phyloP scores from a whole-genome alignment of 2,329 filamentous ascomycete genomes.

The Cercospora beticola region DNA sequence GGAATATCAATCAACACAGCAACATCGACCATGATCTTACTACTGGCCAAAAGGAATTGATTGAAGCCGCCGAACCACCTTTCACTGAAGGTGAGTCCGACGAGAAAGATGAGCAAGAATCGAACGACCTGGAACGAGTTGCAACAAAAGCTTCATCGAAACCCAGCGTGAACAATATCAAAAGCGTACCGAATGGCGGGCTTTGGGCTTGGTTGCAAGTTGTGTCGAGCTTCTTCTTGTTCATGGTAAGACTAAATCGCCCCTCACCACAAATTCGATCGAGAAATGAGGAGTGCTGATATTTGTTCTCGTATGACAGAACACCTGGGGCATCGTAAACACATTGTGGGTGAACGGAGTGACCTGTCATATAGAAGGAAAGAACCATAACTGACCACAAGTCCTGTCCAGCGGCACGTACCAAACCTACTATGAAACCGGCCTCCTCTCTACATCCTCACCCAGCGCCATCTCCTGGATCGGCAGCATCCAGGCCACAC shows the following conservation, averaged over 20 bases:
- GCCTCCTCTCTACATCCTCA: constrained; percentile 39
- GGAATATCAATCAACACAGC: background rate
- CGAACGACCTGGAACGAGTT: constrained; percentile 21
- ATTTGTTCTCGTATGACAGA: constrained; percentile 26
- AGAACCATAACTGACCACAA: background rate
- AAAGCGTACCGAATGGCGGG: constrained; percentile 49
- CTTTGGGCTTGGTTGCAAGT: constrained; percentile 51
- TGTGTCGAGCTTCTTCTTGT: constrained; percentile 48
- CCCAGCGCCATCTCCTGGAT: constrained; percentile 52
- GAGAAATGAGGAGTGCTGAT: background rate
- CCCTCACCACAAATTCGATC: background rate
- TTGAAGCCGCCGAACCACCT: constrained; percentile 17
- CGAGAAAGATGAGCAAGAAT: constrained; percentile 14
- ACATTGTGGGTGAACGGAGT: constrained; percentile 19
- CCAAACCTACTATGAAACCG: constrained; percentile 50
- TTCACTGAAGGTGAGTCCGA: constrained; percentile 8
- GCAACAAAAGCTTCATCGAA: constrained; percentile 28
- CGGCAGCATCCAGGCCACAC: constrained; percentile 50
- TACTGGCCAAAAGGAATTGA: constrained; percentile 6
- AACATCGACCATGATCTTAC: background rate
- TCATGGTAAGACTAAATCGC: constrained; percentile 38
- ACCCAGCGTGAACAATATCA: constrained; percentile 44
- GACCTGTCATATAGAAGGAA: background rate
- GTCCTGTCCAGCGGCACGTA: constrained; percentile 40
- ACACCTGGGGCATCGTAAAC: constrained; percentile 39